Evolutionary conservation across 495 filamentous ascomycete genomes (phyloP).

Genomic region (Zalerion maritima): DNA sequence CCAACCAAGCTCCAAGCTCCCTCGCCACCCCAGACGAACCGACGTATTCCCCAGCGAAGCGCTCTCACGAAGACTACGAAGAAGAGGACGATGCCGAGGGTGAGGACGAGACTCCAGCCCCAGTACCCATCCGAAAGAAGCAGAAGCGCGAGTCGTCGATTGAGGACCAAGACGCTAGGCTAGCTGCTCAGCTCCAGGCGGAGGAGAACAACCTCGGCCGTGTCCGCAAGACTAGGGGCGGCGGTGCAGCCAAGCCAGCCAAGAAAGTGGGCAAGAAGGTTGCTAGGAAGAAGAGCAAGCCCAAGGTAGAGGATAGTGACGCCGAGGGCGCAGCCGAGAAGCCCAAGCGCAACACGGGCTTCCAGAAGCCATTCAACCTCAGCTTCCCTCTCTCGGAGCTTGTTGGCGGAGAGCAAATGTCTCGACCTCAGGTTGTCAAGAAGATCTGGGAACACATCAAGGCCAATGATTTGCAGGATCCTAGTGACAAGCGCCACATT

Average conservation of each 20-base stretch:
- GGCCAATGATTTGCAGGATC: conserved; percentile 74
- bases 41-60: conserved; percentile 11
- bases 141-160: conserved; percentile 40
- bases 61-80: conserved; percentile 14
- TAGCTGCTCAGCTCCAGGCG: conserved; percentile 80
- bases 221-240: conserved; percentile 56
- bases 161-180: conserved; percentile 65
- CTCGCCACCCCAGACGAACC: conserved; percentile 15
- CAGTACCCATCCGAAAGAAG: conserved; percentile 36
- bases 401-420: conserved; percentile 50
- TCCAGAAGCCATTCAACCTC: conserved; percentile 38
- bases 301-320: conserved; percentile 41
- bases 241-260: conserved; percentile 32
- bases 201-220: conserved; percentile 61
- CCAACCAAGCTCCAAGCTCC: conserved; percentile 25
- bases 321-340: conserved; percentile 34
- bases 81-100: conserved; percentile 18
- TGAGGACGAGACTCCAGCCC: conserved; percentile 36
- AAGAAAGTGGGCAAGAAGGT: conserved; percentile 33
- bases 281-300: conserved; percentile 50
- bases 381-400: conserved; percentile 34
- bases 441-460: conserved; percentile 91
- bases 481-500: conserved; percentile 80
- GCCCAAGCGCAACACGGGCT: conserved; percentile 32
- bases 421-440: conserved; percentile 89